These are phyloP conservation scores for Peronospora belbahrii DNA, from an alignment of 352 stramenopile species.

Conservation along the genomic window DNA sequence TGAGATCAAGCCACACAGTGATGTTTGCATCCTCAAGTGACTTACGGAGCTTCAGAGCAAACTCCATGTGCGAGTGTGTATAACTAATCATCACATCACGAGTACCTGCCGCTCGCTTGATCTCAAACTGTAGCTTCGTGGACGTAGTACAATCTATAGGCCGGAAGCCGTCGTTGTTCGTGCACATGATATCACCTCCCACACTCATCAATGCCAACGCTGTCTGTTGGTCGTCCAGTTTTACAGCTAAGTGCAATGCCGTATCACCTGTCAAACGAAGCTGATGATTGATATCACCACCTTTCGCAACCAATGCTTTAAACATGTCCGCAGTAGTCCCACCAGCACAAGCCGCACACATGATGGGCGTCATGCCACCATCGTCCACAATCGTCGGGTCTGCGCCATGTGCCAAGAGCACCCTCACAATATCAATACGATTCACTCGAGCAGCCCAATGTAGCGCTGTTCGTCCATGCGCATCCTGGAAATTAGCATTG, in stretches of 20 bases:
- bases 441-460: slow-evolving; percentile 79
- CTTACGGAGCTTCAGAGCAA: slow-evolving; percentile 65
- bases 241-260: slow-evolving; percentile 70
- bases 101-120: slow-evolving; percentile 64
- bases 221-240: slow-evolving; percentile 69
- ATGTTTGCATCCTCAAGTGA: slow-evolving; percentile 62
- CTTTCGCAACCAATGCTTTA: slow-evolving; percentile 46
- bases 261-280: slow-evolving; percentile 60
- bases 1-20: slow-evolving; percentile 77
- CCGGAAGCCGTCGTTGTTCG: slow-evolving; percentile 51
- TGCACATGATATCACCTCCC: slow-evolving; percentile 71
- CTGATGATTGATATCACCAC: slow-evolving; percentile 71
- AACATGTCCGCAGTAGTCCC: slow-evolving; percentile 66
- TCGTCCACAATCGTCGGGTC: slow-evolving; percentile 69
- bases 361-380: slow-evolving; percentile 66
- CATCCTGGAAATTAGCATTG: slow-evolving; percentile 60
- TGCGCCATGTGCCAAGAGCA: slow-evolving; percentile 41
- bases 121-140: slow-evolving; percentile 64
- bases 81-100: slow-evolving; percentile 85
- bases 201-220: slow-evolving; percentile 62
- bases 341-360: slow-evolving; percentile 67
- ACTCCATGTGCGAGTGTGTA: slow-evolving; percentile 73
- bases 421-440: slow-evolving; percentile 51
- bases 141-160: slow-evolving; percentile 72
- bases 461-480: slow-evolving; percentile 52